Percentiles rank a stretch among this genome's conserved stretches.
These are phyloP conservation scores for Cladosporium sp. DNA, from an alignment of 2,329 filamentous ascomycete genomes.

Conservation along the genomic window DNA sequence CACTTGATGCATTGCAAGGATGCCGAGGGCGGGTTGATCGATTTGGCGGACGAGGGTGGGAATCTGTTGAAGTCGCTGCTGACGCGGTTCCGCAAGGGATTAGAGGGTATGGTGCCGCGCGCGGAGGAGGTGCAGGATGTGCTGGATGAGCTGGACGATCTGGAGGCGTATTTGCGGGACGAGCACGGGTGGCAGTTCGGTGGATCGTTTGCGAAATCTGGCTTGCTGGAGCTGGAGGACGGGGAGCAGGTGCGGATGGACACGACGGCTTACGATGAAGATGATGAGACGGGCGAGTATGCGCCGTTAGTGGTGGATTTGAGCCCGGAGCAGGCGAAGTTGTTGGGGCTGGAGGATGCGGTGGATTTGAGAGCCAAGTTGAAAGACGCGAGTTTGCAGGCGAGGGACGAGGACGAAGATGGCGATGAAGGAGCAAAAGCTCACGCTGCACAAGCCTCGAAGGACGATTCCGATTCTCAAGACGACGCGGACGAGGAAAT, in stretches of 20 bases:
- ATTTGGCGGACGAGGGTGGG: conserved; percentile 48
- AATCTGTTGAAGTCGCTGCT: conserved; percentile 48
- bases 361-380: conserved; percentile 19
- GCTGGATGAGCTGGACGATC: conserved; percentile 47
- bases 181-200: conserved; percentile 55
- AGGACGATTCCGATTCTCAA: conserved; percentile 26
- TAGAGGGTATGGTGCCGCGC: conserved; percentile 43
- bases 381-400: conserved; percentile 15
- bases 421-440: conserved; percentile 5
- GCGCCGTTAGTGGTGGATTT: conserved; percentile 55
- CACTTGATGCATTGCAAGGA: conserved; percentile 53
- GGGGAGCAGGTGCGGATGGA: conserved; percentile 58
- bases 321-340: conserved; percentile 37
- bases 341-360: conserved; percentile 28
- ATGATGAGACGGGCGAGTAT: conserved; percentile 60
- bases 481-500: conserved; percentile 31
- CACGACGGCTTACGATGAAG: conserved; percentile 42
- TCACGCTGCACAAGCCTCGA: conserved; percentile 13
- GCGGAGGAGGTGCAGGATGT: conserved; percentile 41
- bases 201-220: conserved; percentile 48
- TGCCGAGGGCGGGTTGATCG: conserved; percentile 56
- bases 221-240: conserved; percentile 56
- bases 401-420: conserved; percentile 13
- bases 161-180: conserved; percentile 49
- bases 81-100: conserved; percentile 44